A percentile compares a stretch with the other conserved stretches of the same genome.
These are phyloP conservation scores for Mucor indicus DNA, from an alignment of 371 early-diverging fungal species.

Conservation along the genomic window DNA sequence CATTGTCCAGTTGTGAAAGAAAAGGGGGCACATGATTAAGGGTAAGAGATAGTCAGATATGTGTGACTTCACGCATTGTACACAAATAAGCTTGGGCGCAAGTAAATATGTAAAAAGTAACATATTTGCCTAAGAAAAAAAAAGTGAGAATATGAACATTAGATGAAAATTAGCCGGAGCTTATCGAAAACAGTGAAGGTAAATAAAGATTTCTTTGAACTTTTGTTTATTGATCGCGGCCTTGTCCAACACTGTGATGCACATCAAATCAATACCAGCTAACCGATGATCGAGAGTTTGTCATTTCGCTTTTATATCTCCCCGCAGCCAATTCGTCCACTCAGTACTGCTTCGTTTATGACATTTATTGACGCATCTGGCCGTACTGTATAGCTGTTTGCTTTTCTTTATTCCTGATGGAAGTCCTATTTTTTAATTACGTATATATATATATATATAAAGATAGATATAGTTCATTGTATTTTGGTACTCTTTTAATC, in stretches of 20 bases:
- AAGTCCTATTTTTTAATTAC: constrained; percentile 25
- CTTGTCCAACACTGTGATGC: constrained; percentile 18
- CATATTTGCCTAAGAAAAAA: constrained; percentile 17
- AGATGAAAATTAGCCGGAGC: constrained; percentile 3
- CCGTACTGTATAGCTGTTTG: constrained; percentile 10
- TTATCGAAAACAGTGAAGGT: constrained; percentile 17
- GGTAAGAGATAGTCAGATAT: constrained; percentile 16
- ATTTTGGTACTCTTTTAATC: no score
- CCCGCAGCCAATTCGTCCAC: constrained; percentile 16
- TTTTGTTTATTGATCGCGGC: constrained; percentile 17
- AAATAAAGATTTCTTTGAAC: constrained; percentile 13
- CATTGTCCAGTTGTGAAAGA: constrained; percentile 18
- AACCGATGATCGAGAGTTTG: constrained; percentile 15
- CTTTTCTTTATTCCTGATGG: constrained; percentile 18
- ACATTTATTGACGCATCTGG: constrained; percentile 13
- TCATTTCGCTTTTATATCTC: constrained; percentile 17
- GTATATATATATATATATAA: no score
- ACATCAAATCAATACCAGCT: constrained; percentile 18
- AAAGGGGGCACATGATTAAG: constrained; percentile 19
- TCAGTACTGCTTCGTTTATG: constrained; percentile 10
- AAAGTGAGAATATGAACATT: constrained; percentile 8
- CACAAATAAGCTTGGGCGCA: constrained; percentile 13
- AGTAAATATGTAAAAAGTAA: constrained; percentile 15
- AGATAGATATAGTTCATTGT: no score
- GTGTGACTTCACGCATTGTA: constrained; percentile 17